phyloP scores from a whole-genome alignment of 257 asterid genomes.

The Solanum sitiens region DNA sequence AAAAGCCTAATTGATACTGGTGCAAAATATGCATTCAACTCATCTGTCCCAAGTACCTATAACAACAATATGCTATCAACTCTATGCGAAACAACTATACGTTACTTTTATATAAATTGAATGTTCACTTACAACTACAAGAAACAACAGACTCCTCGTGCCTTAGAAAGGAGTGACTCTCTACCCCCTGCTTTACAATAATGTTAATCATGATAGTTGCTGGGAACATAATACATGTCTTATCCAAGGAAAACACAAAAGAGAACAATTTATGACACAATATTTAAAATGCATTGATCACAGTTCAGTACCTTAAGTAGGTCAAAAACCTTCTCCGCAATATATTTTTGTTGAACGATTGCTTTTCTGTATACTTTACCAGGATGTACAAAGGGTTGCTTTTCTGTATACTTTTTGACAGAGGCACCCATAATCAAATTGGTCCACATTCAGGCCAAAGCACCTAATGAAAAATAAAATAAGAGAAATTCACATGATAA shows the following conservation, averaged over 20 bases:
- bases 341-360: slow-evolving; percentile 86
- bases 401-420: slow-evolving; percentile 66
- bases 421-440: slow-evolving; percentile 63
- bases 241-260: neutral
- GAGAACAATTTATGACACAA: neutral
- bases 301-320: neutral
- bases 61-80: no score
- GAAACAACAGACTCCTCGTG: neutral
- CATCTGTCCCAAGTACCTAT: no score
- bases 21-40: no score
- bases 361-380: slow-evolving; percentile 99
- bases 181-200: neutral
- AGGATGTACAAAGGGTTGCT: slow-evolving; percentile 87
- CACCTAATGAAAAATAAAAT: slow-evolving; percentile 36
- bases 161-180: neutral
- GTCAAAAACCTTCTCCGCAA: slow-evolving; percentile 53
- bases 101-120: no score
- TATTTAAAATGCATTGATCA: slow-evolving; percentile 33
- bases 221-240: neutral
- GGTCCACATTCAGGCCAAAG: slow-evolving; percentile 89
- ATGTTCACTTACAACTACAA: no score
- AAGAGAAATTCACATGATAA: slow-evolving; percentile 8
- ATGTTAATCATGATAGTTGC: neutral
- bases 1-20: no score
- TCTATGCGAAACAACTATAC: no score